These are phyloP conservation scores for Umbelopsis sp. DNA, from an alignment of 192 early-diverging fungal genomes.

Conservation along the genomic window DNA sequence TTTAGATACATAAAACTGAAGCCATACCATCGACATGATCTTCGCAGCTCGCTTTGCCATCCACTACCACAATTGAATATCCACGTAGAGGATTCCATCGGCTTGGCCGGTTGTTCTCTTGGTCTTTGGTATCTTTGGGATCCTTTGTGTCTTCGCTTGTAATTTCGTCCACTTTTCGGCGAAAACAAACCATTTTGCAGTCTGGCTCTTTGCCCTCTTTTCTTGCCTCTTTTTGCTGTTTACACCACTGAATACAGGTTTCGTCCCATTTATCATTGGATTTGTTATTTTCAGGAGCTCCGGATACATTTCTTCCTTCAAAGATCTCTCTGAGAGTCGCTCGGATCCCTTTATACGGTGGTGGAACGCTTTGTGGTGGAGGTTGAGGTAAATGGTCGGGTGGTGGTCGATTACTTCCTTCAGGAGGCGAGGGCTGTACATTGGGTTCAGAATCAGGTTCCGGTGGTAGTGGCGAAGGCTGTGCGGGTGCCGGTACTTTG, in stretches of 20 bases:
- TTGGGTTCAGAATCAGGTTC: conserved; percentile 3
- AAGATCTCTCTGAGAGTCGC: conserved; percentile 5
- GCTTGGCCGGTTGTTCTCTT: neutral
- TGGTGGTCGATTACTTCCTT: neutral
- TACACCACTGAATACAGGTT: conserved; percentile 32
- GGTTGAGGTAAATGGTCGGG: conserved; percentile 4
- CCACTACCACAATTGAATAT: conserved; percentile 33
- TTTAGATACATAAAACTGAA: neutral
- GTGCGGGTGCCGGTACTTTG: conserved; percentile 10
- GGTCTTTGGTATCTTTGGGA: conserved; percentile 3
- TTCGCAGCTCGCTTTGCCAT: conserved; percentile 22
- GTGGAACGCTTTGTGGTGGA: neutral
- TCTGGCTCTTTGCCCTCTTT: conserved; percentile 18
- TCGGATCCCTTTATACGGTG: conserved; percentile 15
- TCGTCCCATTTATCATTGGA: conserved; percentile 32
- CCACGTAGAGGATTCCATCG: conserved; percentile 42
- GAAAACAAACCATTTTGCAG: conserved; percentile 46
- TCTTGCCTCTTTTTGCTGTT: conserved; percentile 14
- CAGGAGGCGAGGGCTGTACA: neutral
- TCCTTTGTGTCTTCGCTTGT: neutral
- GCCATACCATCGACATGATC: conserved; percentile 35
- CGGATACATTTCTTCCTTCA: conserved; percentile 5
- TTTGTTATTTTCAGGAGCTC: neutral
- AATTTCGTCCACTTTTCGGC: conserved; percentile 22
- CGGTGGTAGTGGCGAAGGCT: conserved; percentile 6